Conservation (phyloP, 164 flowering plant species). For the Cinnamomum chago region DNA sequence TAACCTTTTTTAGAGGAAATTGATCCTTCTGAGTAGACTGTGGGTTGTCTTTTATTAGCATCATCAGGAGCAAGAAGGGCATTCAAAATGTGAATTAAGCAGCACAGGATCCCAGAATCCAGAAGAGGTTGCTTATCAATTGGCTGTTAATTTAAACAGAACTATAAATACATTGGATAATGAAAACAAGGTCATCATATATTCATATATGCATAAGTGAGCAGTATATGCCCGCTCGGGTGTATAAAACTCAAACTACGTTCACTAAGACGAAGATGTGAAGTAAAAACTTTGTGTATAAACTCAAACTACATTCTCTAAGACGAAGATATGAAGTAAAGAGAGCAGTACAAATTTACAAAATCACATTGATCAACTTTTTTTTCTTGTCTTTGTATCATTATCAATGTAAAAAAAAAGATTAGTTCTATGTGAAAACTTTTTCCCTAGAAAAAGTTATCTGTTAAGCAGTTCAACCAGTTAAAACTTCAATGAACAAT, state of each 20-base stretch:
- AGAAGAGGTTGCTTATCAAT: conserved; percentile 94
- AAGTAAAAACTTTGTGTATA: neutral
- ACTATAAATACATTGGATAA: neutral
- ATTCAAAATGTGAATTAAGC: conserved; percentile 85
- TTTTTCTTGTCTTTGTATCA: neutral
- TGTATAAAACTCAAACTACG: neutral
- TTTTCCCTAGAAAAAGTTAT: too few species aligned
- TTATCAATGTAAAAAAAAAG: neutral
- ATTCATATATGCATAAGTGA: neutral
- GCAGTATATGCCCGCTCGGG: neutral
- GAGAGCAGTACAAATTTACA: neutral
- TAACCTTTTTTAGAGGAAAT: conserved; percentile 16
- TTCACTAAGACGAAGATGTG: too few species aligned
- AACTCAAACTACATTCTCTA: too few species aligned
- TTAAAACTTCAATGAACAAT: too few species aligned
- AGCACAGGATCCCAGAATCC: conserved; percentile 96
- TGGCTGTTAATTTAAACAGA: conserved; percentile 46
- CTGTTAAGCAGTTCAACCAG: too few species aligned
- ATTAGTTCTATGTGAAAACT: too few species aligned
- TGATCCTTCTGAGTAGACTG: conserved; percentile 24
- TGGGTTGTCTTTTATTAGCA: conserved; percentile 24
- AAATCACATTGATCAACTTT: neutral
- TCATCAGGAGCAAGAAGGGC: conserved; percentile 62
- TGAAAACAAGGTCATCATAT: neutral
- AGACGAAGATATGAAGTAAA: neutral